phyloP scores from a whole-genome alignment of 805 yeast species.

The Wickerhamomyces bovis region DNA sequence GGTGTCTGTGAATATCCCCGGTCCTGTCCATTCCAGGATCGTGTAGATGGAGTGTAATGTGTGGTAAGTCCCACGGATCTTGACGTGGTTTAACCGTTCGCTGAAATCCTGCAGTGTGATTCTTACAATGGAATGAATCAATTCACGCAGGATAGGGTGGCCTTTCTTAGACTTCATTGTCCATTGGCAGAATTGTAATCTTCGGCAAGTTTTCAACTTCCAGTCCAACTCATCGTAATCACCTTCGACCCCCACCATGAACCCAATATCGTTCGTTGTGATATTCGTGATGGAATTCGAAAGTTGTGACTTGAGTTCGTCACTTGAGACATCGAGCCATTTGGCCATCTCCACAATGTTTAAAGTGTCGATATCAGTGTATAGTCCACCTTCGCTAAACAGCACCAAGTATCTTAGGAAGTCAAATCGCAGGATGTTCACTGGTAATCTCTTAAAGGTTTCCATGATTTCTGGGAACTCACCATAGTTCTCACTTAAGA shows the following conservation, averaged over 20 bases:
- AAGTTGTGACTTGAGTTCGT: conserved; percentile 30
- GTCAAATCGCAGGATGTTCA: conserved; percentile 48
- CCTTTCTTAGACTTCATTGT: conserved; percentile 55
- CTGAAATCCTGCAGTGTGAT: conserved; percentile 38
- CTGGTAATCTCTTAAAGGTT: conserved; percentile 44
- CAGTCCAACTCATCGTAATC: conserved; percentile 49
- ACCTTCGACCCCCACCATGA: conserved; percentile 48
- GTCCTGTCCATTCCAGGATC: conserved; percentile 50
- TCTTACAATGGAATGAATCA: conserved; percentile 48
- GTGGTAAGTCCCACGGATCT: conserved; percentile 28
- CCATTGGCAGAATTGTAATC: conserved; percentile 60
- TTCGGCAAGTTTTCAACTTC: conserved; percentile 44
- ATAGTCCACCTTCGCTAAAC: conserved; percentile 52
- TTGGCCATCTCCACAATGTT: conserved; percentile 40
- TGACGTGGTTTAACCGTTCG: conserved; percentile 20
- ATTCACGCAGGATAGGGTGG: conserved; percentile 55
- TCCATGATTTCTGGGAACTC: conserved; percentile 45
- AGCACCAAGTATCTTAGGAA: conserved; percentile 49
- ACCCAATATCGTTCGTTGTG: conserved; percentile 32
- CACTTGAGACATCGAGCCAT: conserved; percentile 55
- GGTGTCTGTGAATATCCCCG: conserved; percentile 45
- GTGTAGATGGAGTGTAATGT: conserved; percentile 57
- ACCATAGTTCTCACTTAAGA: conserved; percentile 31
- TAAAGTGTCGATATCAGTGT: conserved; percentile 54
- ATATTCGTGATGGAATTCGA: background rate